Evolutionary conservation across 495 filamentous ascomycete genomes (phyloP).

Genomic region (Xylaria nigripes): DNA sequence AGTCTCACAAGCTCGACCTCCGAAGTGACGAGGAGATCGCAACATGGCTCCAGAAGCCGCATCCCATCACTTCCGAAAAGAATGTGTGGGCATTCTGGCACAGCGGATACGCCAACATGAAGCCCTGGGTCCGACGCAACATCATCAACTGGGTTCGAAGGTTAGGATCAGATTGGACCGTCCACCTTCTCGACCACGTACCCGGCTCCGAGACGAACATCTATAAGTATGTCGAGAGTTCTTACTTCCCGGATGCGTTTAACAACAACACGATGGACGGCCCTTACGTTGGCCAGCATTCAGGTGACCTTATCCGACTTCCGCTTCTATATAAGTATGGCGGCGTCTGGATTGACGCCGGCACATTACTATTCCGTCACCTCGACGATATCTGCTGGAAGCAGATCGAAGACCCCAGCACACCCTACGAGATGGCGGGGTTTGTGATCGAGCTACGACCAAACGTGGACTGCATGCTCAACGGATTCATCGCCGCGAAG

Average conservation of each 20-base stretch:
- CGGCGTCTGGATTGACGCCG: slow-evolving; percentile 35
- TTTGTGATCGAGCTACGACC: slow-evolving; percentile 24
- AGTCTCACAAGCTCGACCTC: slow-evolving; percentile 17
- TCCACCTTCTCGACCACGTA: slow-evolving; percentile 22
- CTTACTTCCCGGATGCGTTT: slow-evolving; percentile 29
- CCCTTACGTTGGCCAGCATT: slow-evolving; percentile 24
- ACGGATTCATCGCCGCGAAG: slow-evolving; percentile 33
- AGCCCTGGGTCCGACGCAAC: slow-evolving; percentile 31
- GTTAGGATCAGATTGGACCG: slow-evolving; percentile 24
- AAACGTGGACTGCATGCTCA: slow-evolving; percentile 26
- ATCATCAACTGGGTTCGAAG: slow-evolving; percentile 29
- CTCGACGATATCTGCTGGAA: slow-evolving; percentile 38
- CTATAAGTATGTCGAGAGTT: slow-evolving; percentile 19
- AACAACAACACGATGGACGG: slow-evolving; percentile 31
- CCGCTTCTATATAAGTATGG: slow-evolving; percentile 31
- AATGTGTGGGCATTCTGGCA: slow-evolving; percentile 42
- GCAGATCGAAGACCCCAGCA: slow-evolving; percentile 28
- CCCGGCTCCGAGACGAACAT: slow-evolving; percentile 21
- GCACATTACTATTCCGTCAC: slow-evolving; percentile 29
- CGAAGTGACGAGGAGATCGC: slow-evolving; percentile 23
- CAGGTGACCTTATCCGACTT: slow-evolving; percentile 30
- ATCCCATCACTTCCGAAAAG: slow-evolving; percentile 32
- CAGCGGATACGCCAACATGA: slow-evolving; percentile 19
- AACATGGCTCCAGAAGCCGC: slow-evolving; percentile 17
- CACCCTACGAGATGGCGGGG: slow-evolving; percentile 28